Conservation (phyloP, 1,139 yeast species). For the Diutina ranongensis region DNA sequence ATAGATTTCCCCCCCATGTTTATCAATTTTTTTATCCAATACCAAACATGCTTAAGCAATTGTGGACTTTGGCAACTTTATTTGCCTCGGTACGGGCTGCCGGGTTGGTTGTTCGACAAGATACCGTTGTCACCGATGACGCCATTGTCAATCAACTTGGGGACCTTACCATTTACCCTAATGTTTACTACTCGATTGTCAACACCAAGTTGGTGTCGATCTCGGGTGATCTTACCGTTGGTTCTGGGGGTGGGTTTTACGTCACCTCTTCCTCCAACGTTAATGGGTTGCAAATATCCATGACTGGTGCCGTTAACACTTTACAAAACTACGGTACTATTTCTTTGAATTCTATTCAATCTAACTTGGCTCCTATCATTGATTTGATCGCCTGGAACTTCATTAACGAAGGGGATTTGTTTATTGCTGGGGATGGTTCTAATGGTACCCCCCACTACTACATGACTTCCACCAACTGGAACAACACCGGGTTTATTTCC, state of each 20-base stretch:
- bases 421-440: conserved; percentile 1
- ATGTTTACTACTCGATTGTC: conserved; percentile 1
- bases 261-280: background rate
- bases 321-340: conserved; percentile 3
- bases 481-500: conserved; percentile 1
- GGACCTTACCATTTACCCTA: background rate
- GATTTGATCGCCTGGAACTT: background rate
- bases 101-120: background rate
- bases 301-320: background rate
- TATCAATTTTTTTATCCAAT: background rate
- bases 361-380: conserved; percentile 3
- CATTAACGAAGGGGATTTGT: background rate
- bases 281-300: background rate
- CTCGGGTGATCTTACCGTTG: background rate
- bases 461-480: conserved; percentile 3
- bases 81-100: background rate
- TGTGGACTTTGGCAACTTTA: background rate
- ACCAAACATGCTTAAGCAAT: background rate
- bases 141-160: background rate
- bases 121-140: background rate
- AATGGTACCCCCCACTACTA: conserved; percentile 3
- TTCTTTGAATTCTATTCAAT: conserved; percentile 1
- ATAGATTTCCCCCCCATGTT: background rate
- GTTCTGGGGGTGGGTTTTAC: background rate
- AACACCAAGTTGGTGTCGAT: background rate